Conservation (phyloP, 78 protist genomes). For the slime mould (Dictyostelium discoideum) region DNA sequence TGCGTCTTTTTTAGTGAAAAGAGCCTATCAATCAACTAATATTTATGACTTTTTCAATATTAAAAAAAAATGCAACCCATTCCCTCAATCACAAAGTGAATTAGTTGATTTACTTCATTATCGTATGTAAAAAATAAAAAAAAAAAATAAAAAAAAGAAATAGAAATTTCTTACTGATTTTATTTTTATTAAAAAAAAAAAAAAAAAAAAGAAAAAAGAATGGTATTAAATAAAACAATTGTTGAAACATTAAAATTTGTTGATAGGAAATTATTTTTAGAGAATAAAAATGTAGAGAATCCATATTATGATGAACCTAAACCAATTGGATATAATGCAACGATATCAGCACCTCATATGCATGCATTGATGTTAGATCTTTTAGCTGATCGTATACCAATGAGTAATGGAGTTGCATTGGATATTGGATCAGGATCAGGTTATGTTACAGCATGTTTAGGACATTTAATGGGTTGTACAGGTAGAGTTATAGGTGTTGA, state of each 20-base stretch:
- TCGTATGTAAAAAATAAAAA: conserved; percentile 29
- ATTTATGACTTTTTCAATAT: neutral
- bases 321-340: conserved; percentile 85
- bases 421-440: conserved; percentile 89
- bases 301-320: conserved; percentile 56
- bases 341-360: conserved; percentile 91
- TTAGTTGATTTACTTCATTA: conserved; percentile 19
- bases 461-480: conserved; percentile 52
- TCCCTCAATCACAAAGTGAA: conserved; percentile 8
- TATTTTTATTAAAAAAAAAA: neutral
- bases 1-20: neutral
- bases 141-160: neutral
- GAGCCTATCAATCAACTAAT: neutral
- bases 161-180: neutral
- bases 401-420: conserved; percentile 44
- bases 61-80: neutral
- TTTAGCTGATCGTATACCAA: conserved; percentile 53
- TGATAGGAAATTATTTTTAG: conserved; percentile 54
- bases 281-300: neutral
- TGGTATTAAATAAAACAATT: conserved; percentile 15
- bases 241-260: neutral
- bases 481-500: conserved; percentile 87
- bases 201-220: conserved; percentile 27
- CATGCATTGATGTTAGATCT: conserved; percentile 80
- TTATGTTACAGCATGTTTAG: conserved; percentile 74